Evolutionary conservation across 306 rosid species (phyloP), one percentile per base, ranked within the genome.

Genomic region (Mimosa bimucronata): DNA sequence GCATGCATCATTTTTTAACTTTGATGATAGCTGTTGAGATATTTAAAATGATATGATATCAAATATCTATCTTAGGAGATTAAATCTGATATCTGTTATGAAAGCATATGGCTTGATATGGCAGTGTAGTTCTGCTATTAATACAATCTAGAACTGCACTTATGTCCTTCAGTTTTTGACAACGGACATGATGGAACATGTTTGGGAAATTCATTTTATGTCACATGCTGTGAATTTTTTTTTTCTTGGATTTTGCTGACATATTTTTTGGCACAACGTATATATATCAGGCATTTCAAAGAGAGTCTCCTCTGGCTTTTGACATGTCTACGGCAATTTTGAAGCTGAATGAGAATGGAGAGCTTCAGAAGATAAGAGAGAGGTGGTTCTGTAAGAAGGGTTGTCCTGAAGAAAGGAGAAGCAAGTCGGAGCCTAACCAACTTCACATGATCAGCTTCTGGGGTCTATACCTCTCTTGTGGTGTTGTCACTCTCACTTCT

Each of bases 321-420:
- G 98, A 95, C 90, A 92, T 95, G 75, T 91, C 98, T 4, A 90
- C 97, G 0, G 98, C 98, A 38, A 91, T 95, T 83, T 76, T 95
- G 88, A 92, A 88, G 82, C 96, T 95, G 23, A 80, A 91, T 0
- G 98, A 95, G 89, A 86, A 28, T 37, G 98, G 98, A 57, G 85
- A 86, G 76, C 98, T 95, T 79, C 94, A 42, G 85, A 90, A 82
- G 89, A 84, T 95, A 76, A 92, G 57, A 6, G 76, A 87, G 77
- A 82, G 66, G 77, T 92, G 98, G 98, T 90, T 92, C 72, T 95
- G 98, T 55, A 84, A 90, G 85, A 85, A 83, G 91, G 92, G 92
- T 62, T 95, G 98, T 82, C 91, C 89, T 66, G 90, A 74, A 71
- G 91, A 89, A 62, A 84, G 87, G 84, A 83, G 15, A 79, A 77